Evolutionary conservation across 2,329 filamentous ascomycete genomes (phyloP).

Genomic region (Ophiosphaerella korrae): DNA sequence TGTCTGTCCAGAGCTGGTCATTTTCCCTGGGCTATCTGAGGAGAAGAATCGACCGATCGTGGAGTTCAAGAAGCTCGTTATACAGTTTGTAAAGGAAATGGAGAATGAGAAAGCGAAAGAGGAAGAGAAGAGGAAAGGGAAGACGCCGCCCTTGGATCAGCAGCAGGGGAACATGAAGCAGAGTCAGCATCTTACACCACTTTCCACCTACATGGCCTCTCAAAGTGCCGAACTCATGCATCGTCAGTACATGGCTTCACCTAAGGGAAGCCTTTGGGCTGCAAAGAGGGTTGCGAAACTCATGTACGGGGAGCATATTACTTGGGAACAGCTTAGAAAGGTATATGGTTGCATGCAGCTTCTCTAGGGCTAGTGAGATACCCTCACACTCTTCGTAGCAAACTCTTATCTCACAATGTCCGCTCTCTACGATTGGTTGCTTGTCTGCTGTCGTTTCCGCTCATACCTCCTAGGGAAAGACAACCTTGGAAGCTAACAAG

Average conservation of each 20-base stretch:
- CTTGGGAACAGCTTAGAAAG: constrained; percentile 20
- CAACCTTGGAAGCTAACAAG: constrained; percentile 8
- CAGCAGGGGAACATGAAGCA: constrained; percentile 13
- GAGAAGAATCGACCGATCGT: constrained; percentile 18
- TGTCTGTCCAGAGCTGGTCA: constrained; percentile 38
- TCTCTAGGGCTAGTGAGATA: constrained; percentile 14
- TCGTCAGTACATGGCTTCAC: constrained; percentile 20
- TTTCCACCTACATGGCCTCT: constrained; percentile 21
- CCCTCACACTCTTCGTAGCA: constrained; percentile 9
- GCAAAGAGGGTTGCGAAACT: constrained; percentile 15
- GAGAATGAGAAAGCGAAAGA: constrained; percentile 14
- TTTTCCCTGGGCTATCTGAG: constrained; percentile 19
- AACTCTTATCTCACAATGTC: constrained; percentile 13
- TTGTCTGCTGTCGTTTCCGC: constrained; percentile 14
- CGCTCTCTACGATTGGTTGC: constrained; percentile 17
- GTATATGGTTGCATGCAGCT: constrained; percentile 13
- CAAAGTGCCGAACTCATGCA: constrained; percentile 20
- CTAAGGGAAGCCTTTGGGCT: constrained; percentile 15
- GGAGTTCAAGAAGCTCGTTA: constrained; percentile 15
- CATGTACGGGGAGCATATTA: constrained; percentile 22
- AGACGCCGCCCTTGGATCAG: constrained; percentile 7
- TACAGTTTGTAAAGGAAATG: constrained; percentile 21
- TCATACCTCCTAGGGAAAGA: constrained; percentile 7
- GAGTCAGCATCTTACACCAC: constrained; percentile 14
- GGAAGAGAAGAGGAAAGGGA: constrained; percentile 7